Evolutionary conservation across 805 yeast species (phyloP), one percentile per base, ranked within the genome.

Genomic region (Isabelozyma heimii): DNA sequence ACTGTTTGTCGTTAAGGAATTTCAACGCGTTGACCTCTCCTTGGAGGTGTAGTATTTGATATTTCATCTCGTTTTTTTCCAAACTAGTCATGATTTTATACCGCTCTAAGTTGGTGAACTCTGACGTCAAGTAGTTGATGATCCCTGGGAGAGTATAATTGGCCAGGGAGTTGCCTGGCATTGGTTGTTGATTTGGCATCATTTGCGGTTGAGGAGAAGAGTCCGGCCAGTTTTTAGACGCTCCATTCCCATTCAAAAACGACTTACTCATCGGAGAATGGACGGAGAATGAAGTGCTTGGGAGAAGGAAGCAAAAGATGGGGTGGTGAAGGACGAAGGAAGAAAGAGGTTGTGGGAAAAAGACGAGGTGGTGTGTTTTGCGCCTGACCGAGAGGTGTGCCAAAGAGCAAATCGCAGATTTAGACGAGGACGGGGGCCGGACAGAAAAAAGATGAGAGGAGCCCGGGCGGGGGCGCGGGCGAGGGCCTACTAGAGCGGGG

Each of bases 41-140:
- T 51, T 80, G 83, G 38, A 81, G 56, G 53, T 78, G 79, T 44
- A 76, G 71, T 44, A 81, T 78, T 47, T 73, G 72, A 55, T 77
- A 70, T 59, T 78, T 78, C 75, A 81, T 71, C 42, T 75, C 78
- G 4, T 80, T 71, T 50, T 75, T 77, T 57, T 81, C 84, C 54
- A 81, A 63, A 57, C 77, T 82, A 49, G 76, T 72, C 65, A 77
- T 67, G 65, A 81, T 79, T 55, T 80, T 73, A 60, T 58, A 66
- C 38, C 70, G 44, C 50, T 66, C 70, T 20, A 66, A 49, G 44
- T 74, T 74, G 20, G 85, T 80, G 61, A 80, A 81, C 52, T 81
- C 85, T n/a, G 79, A 72, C 40, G 83, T 82, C 50, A 81, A 63
- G 56, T 81, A 81, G 56, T 80, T 81, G 67, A 81, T 80, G 17